Evolutionary conservation across 1,284 basidiomycete genomes (phyloP).

Genomic region (Puccinia horiana): DNA sequence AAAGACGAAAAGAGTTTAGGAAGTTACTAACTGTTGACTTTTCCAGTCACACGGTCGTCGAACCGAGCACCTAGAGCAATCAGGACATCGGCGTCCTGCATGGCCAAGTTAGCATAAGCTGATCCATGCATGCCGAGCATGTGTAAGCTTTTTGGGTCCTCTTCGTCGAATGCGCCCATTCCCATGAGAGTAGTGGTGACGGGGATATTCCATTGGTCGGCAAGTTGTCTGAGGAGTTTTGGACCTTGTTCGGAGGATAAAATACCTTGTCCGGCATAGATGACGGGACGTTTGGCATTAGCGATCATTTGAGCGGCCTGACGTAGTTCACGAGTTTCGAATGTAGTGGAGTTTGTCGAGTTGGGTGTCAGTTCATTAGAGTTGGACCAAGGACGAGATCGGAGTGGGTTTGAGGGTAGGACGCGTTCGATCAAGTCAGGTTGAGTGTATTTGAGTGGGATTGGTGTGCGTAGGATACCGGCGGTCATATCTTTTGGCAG

Average conservation of each 20-base stretch:
- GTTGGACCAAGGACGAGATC: conserved; percentile 51
- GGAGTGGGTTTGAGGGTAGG: conserved; percentile 68
- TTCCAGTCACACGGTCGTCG: conserved; percentile 97
- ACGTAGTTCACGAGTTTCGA: conserved; percentile 66
- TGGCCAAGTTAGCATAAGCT: conserved; percentile 95
- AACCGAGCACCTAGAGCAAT: conserved; percentile 95
- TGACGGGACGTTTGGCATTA: conserved; percentile 82
- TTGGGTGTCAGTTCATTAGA: conserved; percentile 48
- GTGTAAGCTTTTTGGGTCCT: conserved; percentile 76
- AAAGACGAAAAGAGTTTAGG: background rate
- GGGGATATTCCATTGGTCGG: conserved; percentile 85
- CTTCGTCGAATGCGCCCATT: conserved; percentile 92
- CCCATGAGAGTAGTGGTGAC: conserved; percentile 96
- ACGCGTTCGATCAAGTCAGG: conserved; percentile 74
- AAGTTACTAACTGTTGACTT: conserved; percentile 66
- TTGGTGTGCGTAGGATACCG: conserved; percentile 77
- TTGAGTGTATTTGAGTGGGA: conserved; percentile 84
- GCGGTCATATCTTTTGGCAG: conserved; percentile 97
- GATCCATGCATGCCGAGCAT: conserved; percentile 99
- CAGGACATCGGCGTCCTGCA: conserved; percentile 95
- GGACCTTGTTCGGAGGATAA: conserved; percentile 81
- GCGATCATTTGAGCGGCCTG: conserved; percentile 89
- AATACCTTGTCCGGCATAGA: conserved; percentile 92
- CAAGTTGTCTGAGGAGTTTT: conserved; percentile 75
- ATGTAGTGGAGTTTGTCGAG: conserved; percentile 49